Conservation (phyloP, 2,329 filamentous ascomycete species). For the Phyllosticta citribraziliensis region DNA sequence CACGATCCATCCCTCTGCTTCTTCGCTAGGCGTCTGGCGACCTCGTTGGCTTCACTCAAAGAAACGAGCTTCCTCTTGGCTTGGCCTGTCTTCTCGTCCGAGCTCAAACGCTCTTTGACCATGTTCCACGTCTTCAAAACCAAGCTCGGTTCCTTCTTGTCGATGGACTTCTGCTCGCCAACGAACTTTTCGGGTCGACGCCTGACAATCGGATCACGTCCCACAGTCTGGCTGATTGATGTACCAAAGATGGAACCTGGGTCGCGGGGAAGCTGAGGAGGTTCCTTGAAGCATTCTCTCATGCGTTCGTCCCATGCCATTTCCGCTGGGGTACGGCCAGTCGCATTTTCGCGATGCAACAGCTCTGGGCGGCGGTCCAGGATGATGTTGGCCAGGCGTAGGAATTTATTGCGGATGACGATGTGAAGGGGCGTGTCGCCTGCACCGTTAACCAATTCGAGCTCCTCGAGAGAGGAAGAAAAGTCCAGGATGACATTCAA, state of each 20-base stretch:
- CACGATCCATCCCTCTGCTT: not conserved
- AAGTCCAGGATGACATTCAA: conserved; percentile 23
- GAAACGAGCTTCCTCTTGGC: conserved; percentile 46
- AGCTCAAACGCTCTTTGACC: conserved; percentile 22
- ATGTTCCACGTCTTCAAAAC: conserved; percentile 27
- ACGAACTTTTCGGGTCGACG: conserved; percentile 15
- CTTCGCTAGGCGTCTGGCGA: conserved; percentile 41
- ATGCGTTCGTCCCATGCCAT: conserved; percentile 49
- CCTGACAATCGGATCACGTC: not conserved
- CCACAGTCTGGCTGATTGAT: too few species aligned
- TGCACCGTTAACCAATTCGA: conserved; percentile 51
- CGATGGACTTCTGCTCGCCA: not conserved
- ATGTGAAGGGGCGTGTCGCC: conserved; percentile 58
- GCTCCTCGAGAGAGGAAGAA: conserved; percentile 38
- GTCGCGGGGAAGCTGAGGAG: conserved; percentile 11
- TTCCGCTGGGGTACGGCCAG: conserved; percentile 64
- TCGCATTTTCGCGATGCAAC: conserved; percentile 63
- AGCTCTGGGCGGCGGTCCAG: conserved; percentile 50
- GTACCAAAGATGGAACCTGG: not conserved
- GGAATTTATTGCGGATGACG: conserved; percentile 34
- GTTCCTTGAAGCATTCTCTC: conserved; percentile 20
- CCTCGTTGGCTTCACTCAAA: conserved; percentile 51
- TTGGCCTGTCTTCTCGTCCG: conserved; percentile 7
- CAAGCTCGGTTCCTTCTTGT: conserved; percentile 4
- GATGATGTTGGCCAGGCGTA: conserved; percentile 34